These are phyloP conservation scores for Nephelium lappaceum DNA, from an alignment of 345 rosid species.

Conservation along the genomic window DNA sequence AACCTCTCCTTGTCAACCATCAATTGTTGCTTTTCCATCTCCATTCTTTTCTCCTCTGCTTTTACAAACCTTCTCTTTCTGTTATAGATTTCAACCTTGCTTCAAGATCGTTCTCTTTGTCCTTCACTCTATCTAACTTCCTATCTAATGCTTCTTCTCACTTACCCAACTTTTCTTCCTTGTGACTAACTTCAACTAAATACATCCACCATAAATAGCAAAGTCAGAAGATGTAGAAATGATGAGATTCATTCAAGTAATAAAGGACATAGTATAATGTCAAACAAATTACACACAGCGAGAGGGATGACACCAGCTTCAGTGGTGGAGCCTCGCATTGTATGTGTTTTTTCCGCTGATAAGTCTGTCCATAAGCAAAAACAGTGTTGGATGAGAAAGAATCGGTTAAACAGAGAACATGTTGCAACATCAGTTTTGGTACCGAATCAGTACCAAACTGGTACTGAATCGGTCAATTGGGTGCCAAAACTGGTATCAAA, in stretches of 20 bases:
- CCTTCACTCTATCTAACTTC: slow-evolving; percentile 60
- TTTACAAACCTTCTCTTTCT: slow-evolving; percentile 57
- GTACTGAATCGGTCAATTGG: too few relatives aligned
- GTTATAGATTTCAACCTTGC: slow-evolving; percentile 51
- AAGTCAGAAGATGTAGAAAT: too few relatives aligned
- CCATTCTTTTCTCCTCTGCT: slow-evolving; percentile 62
- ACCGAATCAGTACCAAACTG: too few relatives aligned
- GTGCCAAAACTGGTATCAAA: too few relatives aligned
- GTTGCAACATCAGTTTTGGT: too few relatives aligned
- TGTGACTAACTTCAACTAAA: slow-evolving; percentile 46
- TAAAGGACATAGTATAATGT: slow-evolving; percentile 58
- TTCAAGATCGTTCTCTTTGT: slow-evolving; percentile 75
- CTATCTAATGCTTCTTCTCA: slow-evolving; percentile 54
- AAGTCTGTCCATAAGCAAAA: too few relatives aligned
- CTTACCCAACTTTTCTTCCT: slow-evolving; percentile 58
- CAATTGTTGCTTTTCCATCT: slow-evolving; percentile 53
- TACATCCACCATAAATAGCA: too few relatives aligned
- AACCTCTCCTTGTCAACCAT: slow-evolving; percentile 54
- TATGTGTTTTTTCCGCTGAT: too few relatives aligned
- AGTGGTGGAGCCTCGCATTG: slow-evolving; percentile 66
- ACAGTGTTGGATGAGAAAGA: too few relatives aligned
- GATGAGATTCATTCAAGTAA: too few relatives aligned
- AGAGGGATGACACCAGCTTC: slow-evolving; percentile 93
- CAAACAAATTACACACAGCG: slow-evolving; percentile 72
- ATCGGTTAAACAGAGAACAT: too few relatives aligned